Conservation (phyloP, 371 early-diverging fungal species). For the Mortierella sp. region DNA sequence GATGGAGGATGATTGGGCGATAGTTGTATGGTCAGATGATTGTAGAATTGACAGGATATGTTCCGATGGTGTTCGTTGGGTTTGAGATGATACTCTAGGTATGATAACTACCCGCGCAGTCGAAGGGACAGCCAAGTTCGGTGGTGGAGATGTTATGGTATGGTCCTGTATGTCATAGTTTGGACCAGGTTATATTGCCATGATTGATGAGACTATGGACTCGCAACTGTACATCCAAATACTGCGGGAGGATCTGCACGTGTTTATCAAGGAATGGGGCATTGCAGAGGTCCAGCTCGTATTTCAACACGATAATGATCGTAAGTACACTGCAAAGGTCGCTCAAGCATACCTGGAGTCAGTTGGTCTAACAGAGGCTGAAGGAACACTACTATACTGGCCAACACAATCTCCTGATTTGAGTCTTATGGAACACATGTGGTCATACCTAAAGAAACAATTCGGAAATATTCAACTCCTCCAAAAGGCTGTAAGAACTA, state of each 20-base stretch:
- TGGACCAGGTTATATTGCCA: slow-evolving; percentile 20
- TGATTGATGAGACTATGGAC: slow-evolving; percentile 23
- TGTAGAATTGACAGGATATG: slow-evolving; percentile 43
- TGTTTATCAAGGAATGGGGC: slow-evolving; percentile 21
- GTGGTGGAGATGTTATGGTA: slow-evolving; percentile 41
- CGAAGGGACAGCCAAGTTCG: slow-evolving; percentile 39
- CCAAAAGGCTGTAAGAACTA: slow-evolving; percentile 5
- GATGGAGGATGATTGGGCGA: slow-evolving; percentile 47
- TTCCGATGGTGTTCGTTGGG: slow-evolving; percentile 19
- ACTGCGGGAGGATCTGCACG: slow-evolving; percentile 13
- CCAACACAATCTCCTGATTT: slow-evolving; percentile 57
- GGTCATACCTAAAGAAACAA: slow-evolving; percentile 22
- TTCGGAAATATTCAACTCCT: not conserved
- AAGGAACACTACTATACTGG: slow-evolving; percentile 41
- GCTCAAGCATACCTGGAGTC: slow-evolving; percentile 12
- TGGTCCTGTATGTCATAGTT: slow-evolving; percentile 6
- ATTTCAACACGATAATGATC: slow-evolving; percentile 58
- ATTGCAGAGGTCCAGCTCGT: slow-evolving; percentile 13
- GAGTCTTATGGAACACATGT: slow-evolving; percentile 56
- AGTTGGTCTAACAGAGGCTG: not conserved
- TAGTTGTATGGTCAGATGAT: slow-evolving; percentile 49
- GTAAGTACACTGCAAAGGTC: slow-evolving; percentile 49
- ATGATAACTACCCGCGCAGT: slow-evolving; percentile 11
- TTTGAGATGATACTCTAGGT: slow-evolving; percentile 25
- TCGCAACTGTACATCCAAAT: slow-evolving; percentile 19